Conservation (phyloP, 2,329 filamentous ascomycete genomes). For the Xylaria digitata region DNA sequence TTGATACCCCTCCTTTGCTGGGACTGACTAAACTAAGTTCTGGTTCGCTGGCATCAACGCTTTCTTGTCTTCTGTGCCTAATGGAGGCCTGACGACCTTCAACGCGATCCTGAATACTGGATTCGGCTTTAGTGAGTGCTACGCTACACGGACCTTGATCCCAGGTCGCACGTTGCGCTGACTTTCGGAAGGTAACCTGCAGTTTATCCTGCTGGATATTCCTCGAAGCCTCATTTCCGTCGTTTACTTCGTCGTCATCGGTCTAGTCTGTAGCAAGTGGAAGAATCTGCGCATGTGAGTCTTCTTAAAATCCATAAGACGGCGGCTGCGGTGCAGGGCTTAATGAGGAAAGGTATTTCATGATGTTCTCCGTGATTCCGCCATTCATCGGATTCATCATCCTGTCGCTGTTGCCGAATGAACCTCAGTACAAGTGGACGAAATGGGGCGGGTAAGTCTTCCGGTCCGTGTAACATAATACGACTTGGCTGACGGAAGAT, state of each 20-base stretch:
- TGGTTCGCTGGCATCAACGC: conserved; percentile 54
- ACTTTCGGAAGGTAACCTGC: conserved; percentile 48
- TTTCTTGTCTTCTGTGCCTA: conserved; percentile 52
- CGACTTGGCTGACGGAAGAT: background rate
- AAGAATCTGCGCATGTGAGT: conserved; percentile 52
- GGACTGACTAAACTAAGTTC: conserved; percentile 43
- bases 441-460: conserved; percentile 52
- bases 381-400: conserved; percentile 53
- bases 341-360: conserved; percentile 49
- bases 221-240: conserved; percentile 51
- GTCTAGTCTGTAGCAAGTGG: conserved; percentile 49
- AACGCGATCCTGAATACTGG: conserved; percentile 51
- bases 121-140: conserved; percentile 52
- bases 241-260: conserved; percentile 52
- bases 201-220: conserved; percentile 53
- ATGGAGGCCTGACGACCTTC: conserved; percentile 53
- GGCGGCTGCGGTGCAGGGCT: too few species aligned
- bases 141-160: background rate
- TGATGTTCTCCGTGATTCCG: conserved; percentile 52
- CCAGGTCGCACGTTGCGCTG: background rate
- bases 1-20: background rate
- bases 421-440: conserved; percentile 51
- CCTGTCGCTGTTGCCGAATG: conserved; percentile 52
- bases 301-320: background rate
- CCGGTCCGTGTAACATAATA: background rate